Base-by-base conservation (phyloP, 805 yeast species). In the Candida gorgasii region DNA sequence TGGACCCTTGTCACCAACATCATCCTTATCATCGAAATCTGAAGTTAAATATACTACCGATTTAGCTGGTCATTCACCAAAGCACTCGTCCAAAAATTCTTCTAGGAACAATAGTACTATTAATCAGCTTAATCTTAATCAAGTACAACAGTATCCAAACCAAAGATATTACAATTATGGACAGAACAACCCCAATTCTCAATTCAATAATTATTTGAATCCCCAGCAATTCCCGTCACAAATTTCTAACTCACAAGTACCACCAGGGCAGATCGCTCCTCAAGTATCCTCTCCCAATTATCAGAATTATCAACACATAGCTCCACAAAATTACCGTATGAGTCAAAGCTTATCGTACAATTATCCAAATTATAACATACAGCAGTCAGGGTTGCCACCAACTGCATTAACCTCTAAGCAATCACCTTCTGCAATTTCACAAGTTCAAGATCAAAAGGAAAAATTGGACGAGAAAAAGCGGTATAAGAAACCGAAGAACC, bases 21-120 rank as follows among this genome's bases (percentile, higher is more conserved):
- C 72, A 4, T 65, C 72, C 0, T 45, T 63, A 45, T 63, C 71
- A 1, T 62, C 69, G 6, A 58, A 56, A 32, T 49, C 62, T 12
- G 62, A 69, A 2, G 50, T 44, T 4, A 61, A 59, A 39, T 51
- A 52, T 11, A 73, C 26, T 6, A 20, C 28, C 3, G 37, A 34
- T 12, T 13, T 34, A 15, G 23, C 37, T 3, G 28, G 18, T 11
- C 37, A 18, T 22, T 34, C 28, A 8, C 37, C 37, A 2, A 23
- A 15, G n/a, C 5, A 20, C n/a, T 34, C 37, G 3, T 34, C 37
- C 20, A 34, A 34, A 19, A 22, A 34, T 34, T 34, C 37, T 3
- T 34, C 37, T 6, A 34, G 28, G 23, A 34, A 34, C 12, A 34
- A 34, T 34, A 34, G 37, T 16, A 34, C 37, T 2, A 20, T 34